Conservation (phyloP, 1,139 yeast species). For the Debaryomyces sp. region DNA sequence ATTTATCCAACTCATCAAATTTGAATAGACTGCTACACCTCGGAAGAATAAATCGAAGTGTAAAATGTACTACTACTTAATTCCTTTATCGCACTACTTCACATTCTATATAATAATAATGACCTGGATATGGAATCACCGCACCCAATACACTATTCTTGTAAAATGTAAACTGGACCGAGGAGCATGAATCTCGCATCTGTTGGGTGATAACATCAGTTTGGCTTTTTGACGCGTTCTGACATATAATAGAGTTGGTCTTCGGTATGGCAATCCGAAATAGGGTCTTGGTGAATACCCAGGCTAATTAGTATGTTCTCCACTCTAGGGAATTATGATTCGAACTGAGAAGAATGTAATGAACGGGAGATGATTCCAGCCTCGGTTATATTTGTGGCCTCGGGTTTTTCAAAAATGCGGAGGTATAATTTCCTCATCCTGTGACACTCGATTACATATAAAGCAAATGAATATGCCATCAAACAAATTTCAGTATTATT, state of each 20-base stretch:
- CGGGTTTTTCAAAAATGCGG: constrained; percentile 8
- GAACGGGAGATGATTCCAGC: not conserved
- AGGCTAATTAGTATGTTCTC: not conserved
- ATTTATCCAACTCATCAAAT: not conserved
- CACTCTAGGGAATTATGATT: not conserved
- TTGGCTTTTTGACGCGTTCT: too few species aligned
- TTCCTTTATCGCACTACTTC: not conserved
- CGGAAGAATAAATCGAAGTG: not conserved
- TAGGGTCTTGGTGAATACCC: too few species aligned
- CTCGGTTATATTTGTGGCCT: constrained; percentile 5
- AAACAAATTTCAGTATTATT: not conserved
- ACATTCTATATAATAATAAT: not conserved
- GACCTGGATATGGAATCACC: too few species aligned
- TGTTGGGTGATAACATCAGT: too few species aligned
- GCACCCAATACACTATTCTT: too few species aligned
- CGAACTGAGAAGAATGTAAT: not conserved
- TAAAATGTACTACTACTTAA: not conserved
- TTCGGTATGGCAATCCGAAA: too few species aligned
- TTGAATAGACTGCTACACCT: not conserved
- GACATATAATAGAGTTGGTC: too few species aligned
- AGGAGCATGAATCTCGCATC: too few species aligned
- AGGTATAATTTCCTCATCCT: constrained; percentile 6
- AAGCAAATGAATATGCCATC: not conserved
- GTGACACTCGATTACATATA: constrained; percentile 9
- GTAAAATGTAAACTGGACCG: too few species aligned